Evolutionary conservation across 768 basidiomycete species (phyloP), one percentile per base, ranked within the genome.

Genomic region (Tulasnella sp.): DNA sequence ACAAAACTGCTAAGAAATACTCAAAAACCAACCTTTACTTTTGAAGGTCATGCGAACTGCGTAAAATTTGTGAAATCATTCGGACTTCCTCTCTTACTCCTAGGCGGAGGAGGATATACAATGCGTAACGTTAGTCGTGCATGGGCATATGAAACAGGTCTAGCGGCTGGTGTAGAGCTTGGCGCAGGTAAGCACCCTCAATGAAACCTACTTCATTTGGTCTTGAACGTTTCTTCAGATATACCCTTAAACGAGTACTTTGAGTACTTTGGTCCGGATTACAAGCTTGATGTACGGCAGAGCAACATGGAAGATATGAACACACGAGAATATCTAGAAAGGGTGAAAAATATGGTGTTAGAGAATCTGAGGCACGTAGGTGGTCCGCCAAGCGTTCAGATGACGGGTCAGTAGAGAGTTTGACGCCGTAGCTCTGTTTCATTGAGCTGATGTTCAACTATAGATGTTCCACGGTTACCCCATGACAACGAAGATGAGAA

Each of bases 201-300:
- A 32, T 22, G 9, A 27, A 40, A 13, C 39, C 10, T 32, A 16
- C 24, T n/a, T 22, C 9, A 12, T 25, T 19, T 12, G 10, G 12
- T 27, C 20, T 10, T 31, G 12, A 15, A 13, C 1, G 10, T 22
- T 24, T 19, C n/a, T 28, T n/a, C 60, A 92, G 93, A 88, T 62
- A 93, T 99, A 48, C 95, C 95, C 2, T 83, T 92, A 57, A 99
- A 98, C 61, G 95, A 99, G 67, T 99, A 98, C 67, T 98, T 92
- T 62, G 93, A 98, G 62, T 98, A 98, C 66, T 98, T 96, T 64
- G 95, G 95, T 0, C 95, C 95, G 2, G 89, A 93, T 60, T 96
- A 98, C 61, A 79, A 91, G 63, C 75, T 99, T 28, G 89, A 99
- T 62, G 95, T 99, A 25, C 87, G 83, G 60, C 70, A 89, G 10